Conservation (phyloP, 345 rosid genomes). For the Acer negundo region DNA sequence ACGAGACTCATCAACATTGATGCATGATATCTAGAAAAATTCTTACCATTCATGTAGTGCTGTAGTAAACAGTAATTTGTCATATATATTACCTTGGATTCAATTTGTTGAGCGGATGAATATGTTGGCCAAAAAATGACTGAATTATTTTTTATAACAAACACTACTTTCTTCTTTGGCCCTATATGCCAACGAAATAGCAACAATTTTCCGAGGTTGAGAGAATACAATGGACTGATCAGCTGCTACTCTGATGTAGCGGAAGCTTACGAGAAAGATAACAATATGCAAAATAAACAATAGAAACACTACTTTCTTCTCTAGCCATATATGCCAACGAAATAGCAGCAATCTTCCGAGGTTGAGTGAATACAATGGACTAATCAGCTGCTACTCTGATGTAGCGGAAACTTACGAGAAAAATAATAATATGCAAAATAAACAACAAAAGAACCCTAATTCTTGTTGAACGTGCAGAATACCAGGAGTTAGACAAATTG, state of each 20-base stretch:
- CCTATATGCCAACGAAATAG: conserved; percentile 66
- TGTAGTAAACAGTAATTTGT: conserved; percentile 87
- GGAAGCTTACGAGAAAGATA: too few relatives aligned
- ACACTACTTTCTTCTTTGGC: conserved; percentile 77
- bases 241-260: conserved; percentile 35
- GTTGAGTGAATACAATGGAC: conserved; percentile 83
- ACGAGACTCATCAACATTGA: conserved; percentile 89
- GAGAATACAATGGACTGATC: conserved; percentile 71
- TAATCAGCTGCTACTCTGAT: conserved; percentile 43
- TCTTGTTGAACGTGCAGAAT: too few relatives aligned
- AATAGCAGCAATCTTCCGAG: conserved; percentile 81
- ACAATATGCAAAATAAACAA: too few relatives aligned
- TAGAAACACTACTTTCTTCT: conserved; percentile 76
- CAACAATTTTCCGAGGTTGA: conserved; percentile 89
- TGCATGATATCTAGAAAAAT: conserved; percentile 75
- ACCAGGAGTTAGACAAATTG: too few relatives aligned
- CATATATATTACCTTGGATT: conserved; percentile 67
- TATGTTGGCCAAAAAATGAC: conserved; percentile 55
- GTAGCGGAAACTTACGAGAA: too few relatives aligned
- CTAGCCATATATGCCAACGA: conserved; percentile 71
- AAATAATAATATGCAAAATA: too few relatives aligned
- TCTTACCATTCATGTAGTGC: conserved; percentile 63
- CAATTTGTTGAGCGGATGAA: conserved; percentile 54
- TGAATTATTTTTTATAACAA: conserved; percentile 54
- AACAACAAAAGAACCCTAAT: too few relatives aligned